A percentile compares a stretch with the other conserved stretches of the same genome.
Conservation (phyloP, 106 monocot species). For the Phalaenopsis aphrodite region DNA sequence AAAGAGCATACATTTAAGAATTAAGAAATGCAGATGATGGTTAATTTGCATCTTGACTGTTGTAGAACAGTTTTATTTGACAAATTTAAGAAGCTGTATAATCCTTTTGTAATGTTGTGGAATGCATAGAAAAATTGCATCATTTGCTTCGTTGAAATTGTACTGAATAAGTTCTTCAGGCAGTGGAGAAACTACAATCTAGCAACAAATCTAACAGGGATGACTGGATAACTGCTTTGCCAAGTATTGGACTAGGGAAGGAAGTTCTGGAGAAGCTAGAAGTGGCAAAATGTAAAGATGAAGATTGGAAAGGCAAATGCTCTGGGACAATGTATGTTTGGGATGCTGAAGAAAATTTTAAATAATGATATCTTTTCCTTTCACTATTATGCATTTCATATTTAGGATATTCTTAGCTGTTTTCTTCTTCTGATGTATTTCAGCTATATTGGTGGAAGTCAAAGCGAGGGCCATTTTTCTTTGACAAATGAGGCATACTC, state of each 20-base stretch:
- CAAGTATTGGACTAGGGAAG: conserved; percentile 59
- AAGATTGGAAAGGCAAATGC: conserved; percentile 82
- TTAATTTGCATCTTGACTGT: background rate
- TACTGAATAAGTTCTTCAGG: conserved; percentile 28
- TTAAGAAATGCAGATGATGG: background rate
- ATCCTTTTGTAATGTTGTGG: background rate
- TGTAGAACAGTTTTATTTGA: background rate
- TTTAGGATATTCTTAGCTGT: background rate
- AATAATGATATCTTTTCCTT: background rate
- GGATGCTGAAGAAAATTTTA: background rate
- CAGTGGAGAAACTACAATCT: conserved; percentile 71
- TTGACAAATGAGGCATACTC: conserved; percentile 87
- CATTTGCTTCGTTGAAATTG: background rate
- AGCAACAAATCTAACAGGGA: conserved; percentile 46
- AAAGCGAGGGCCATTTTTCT: conserved; percentile 77
- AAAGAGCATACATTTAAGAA: background rate
- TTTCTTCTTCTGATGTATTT: conserved; percentile 7
- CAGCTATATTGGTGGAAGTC: conserved; percentile 90
- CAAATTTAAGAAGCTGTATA: background rate
- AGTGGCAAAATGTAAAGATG: conserved; percentile 66
- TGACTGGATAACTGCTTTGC: conserved; percentile 65
- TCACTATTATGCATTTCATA: background rate
- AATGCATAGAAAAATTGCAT: background rate
- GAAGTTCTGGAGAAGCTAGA: conserved; percentile 50
- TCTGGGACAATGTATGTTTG: conserved; percentile 93